These are phyloP conservation scores for Kodamaea lidongshanica DNA, from an alignment of 805 yeast species.

Conservation along the genomic window DNA sequence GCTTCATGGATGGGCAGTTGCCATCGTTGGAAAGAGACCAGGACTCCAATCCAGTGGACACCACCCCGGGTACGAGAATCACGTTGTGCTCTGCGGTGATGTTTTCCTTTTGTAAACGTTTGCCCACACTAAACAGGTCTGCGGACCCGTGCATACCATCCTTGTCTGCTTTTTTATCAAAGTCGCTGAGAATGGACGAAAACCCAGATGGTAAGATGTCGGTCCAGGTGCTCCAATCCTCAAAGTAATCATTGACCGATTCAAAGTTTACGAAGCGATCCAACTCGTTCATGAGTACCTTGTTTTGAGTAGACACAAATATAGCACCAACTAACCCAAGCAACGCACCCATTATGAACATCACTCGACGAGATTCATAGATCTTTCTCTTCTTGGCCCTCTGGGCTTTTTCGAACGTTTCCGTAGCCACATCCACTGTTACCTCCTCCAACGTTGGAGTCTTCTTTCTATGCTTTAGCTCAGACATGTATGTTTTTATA, in stretches of 20 bases:
- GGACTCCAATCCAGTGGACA: constrained; percentile 88
- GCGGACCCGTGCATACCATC: constrained; percentile 46
- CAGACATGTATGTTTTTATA: too few species aligned
- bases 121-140: constrained; percentile 87
- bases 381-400: constrained; percentile 18
- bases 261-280: constrained; percentile 52
- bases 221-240: constrained; percentile 53
- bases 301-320: constrained; percentile 43
- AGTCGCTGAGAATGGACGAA: constrained; percentile 51
- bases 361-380: constrained; percentile 49
- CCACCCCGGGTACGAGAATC: constrained; percentile 92
- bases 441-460: constrained; percentile 1
- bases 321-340: constrained; percentile 63
- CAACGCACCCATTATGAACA: constrained; percentile 65
- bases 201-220: constrained; percentile 65
- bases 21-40: constrained; percentile 71
- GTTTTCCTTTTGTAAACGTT: constrained; percentile 47
- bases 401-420: constrained; percentile 2
- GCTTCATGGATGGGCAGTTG: constrained; percentile 77
- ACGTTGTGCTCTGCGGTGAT: constrained; percentile 66
- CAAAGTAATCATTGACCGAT: constrained; percentile 49
- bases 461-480: constrained; percentile 1
- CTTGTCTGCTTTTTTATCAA: constrained; percentile 30
- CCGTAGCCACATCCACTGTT: neutral
- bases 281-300: constrained; percentile 36